Conservation (phyloP, 2,329 filamentous ascomycete genomes). For the Triangularia setosa region DNA sequence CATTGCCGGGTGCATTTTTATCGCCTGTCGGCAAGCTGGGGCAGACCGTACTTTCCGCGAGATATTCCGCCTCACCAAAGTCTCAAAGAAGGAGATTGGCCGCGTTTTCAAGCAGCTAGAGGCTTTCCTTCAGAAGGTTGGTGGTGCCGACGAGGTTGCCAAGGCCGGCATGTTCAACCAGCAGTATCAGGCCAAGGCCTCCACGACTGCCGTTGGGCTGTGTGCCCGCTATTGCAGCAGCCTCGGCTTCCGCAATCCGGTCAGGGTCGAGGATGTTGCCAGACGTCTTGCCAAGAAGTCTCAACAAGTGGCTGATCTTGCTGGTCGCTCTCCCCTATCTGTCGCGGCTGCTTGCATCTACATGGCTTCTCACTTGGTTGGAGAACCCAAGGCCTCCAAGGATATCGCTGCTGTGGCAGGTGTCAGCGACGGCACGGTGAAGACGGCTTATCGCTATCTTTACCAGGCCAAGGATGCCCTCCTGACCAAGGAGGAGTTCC, state of each 20-base stretch:
- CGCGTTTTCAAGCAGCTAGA: conserved; percentile 92
- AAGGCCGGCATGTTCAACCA: conserved; percentile 48
- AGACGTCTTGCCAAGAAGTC: conserved; percentile 75
- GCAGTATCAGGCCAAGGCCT: conserved; percentile 68
- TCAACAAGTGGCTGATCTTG: conserved; percentile 72
- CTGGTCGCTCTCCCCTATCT: conserved; percentile 88
- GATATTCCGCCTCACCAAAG: conserved; percentile 87
- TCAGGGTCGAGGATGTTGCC: conserved; percentile 74
- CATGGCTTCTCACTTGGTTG: conserved; percentile 86
- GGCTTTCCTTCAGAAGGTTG: conserved; percentile 69
- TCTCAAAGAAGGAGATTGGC: conserved; percentile 96
- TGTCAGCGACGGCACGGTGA: conserved; percentile 95
- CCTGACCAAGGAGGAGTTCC: conserved; percentile 71
- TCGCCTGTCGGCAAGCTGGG: conserved; percentile 86
- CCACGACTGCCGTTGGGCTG: conserved; percentile 77
- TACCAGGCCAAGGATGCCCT: conserved; percentile 70
- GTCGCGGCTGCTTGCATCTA: conserved; percentile 95
- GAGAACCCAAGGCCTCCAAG: conserved; percentile 72
- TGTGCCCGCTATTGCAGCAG: conserved; percentile 87
- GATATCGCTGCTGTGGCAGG: conserved; percentile 81
- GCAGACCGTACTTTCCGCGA: conserved; percentile 90
- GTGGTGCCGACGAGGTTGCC: conserved; percentile 57
- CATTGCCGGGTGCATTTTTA: conserved; percentile 95
- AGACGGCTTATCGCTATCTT: conserved; percentile 88
- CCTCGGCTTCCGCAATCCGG: conserved; percentile 67